Conservation (phyloP, 345 rosid genomes). For the Salix koriyanagi region DNA sequence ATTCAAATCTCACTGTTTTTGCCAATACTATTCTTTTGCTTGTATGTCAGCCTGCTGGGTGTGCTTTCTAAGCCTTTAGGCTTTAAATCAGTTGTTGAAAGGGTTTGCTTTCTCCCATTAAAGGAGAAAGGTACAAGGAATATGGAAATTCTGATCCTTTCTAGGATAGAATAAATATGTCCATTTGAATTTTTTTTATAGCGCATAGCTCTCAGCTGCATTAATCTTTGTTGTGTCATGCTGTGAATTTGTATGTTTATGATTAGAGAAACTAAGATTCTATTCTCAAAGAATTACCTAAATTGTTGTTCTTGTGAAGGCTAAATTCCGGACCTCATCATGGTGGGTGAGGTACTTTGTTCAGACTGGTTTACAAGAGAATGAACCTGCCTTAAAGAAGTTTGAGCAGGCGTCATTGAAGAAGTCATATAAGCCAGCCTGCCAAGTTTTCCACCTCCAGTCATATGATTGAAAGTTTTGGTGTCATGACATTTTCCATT, state of each 20-base stretch:
- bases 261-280: neutral
- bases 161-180: neutral
- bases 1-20: neutral
- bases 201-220: neutral
- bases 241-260: neutral
- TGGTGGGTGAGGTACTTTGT: slow-evolving; percentile 84
- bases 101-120: neutral
- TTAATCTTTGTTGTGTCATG: neutral
- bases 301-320: slow-evolving; percentile 38
- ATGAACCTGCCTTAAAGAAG: slow-evolving; percentile 65
- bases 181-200: neutral
- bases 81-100: neutral
- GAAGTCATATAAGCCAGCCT: slow-evolving; percentile 58
- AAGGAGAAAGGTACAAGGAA: neutral
- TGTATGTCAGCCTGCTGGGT: neutral
- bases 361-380: slow-evolving; percentile 58
- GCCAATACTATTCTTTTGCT: neutral
- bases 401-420: slow-evolving; percentile 64
- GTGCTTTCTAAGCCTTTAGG: neutral
- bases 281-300: neutral
- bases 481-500: neutral
- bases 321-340: slow-evolving; percentile 74
- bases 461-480: slow-evolving; percentile 40
- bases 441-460: slow-evolving; percentile 86
- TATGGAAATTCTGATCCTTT: neutral